Percentiles rank a stretch among this genome's conserved stretches.
Conservation (phyloP, 73 alveolate genomes). For the Paramecium primaurelia region DNA sequence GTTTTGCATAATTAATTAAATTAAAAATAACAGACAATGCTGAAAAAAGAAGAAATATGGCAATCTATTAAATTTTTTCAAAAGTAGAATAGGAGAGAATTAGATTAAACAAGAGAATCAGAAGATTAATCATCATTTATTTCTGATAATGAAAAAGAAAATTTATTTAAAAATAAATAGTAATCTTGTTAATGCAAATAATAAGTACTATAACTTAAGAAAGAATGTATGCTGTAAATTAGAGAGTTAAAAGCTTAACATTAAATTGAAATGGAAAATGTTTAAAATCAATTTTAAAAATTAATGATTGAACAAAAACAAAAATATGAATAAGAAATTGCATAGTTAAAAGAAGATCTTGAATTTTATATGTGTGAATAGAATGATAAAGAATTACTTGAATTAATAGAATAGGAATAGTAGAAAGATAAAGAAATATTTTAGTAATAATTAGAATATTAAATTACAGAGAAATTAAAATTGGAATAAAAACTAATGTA, state of each 20-base stretch:
- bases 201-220: neutral
- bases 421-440: constrained; percentile 5
- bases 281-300: neutral
- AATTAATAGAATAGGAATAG: constrained; percentile 1
- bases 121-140: neutral
- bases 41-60: constrained; percentile 5
- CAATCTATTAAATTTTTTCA: neutral
- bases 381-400: neutral
- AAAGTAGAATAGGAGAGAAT: neutral
- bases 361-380: neutral
- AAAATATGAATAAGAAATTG: constrained; percentile 8
- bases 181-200: neutral
- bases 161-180: neutral
- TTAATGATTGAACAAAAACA: neutral
- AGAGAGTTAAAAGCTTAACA: constrained; percentile 3
- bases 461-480: neutral
- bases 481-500: constrained; percentile 23
- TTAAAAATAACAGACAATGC: neutral
- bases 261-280: neutral
- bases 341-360: neutral
- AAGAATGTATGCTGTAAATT: neutral
- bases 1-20: neutral
- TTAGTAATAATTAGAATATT: neutral
- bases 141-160: constrained; percentile 25
- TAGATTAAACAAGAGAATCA: constrained; percentile 11